Base-by-base conservation (phyloP, 495 filamentous ascomycete genomes). In the Endocarpon pusillum region DNA sequence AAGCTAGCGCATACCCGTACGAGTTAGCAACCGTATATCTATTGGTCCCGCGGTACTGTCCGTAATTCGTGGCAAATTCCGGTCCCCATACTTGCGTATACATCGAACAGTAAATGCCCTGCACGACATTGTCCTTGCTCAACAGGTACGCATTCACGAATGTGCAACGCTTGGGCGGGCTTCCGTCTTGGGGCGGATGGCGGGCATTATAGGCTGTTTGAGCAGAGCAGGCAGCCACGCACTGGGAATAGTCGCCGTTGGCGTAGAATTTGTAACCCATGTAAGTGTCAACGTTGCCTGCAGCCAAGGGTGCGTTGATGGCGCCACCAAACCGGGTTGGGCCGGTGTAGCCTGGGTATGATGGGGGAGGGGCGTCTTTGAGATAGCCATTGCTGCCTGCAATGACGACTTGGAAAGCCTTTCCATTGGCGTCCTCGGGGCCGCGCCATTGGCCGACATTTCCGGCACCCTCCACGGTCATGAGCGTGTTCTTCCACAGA, bases 121-220 rank as follows among this genome's bases (percentile, higher is more conserved):
- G 39, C 4, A 42, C 41, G 21, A 39, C 43, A 24, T 51, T 45
- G 41, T 66, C 59, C 39, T 52, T 62, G 33, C 46, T 45, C 3
- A 59, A 34, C n/a, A 66, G 38, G 31, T 60, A 68, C 8, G 53
- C 46, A 32, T 63, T 58, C 49, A 64, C 65, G 57, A 67, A 67
- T 33, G 52, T 52, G 37, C 56, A 62, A n/a, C 48, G 45, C 39
- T 48, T 42, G 12, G 52, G 48, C n/a, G n/a, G n/a, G 16, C 34
- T 38, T n/a, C 48, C 53, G 7, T 39, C 41, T 14, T 36, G 21
- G 16, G 43, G 42, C 19, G 51, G 42, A 29, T 56, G 40, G 20
- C 41, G 32, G 11, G 44, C 36, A 24, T 55, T 48, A 37, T 63
- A 57, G n/a, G 45, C 45, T 9, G 47, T 59, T 44, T 57, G 51